These are phyloP conservation scores for Stipa capillata DNA, from an alignment of 176 grass and related monocot genomes.

Conservation along the genomic window DNA sequence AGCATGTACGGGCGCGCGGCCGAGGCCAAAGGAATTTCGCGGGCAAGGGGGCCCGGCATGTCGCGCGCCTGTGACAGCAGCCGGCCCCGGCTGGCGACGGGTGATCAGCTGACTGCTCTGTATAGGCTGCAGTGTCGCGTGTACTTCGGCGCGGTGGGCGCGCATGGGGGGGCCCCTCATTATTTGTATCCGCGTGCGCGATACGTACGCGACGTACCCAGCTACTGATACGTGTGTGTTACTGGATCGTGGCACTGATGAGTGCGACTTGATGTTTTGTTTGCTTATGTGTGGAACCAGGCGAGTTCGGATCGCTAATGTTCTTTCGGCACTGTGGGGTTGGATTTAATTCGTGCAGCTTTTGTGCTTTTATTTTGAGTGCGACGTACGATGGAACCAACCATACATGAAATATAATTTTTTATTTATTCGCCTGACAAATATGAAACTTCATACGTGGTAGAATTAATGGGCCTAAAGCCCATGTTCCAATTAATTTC, in stretches of 20 bases:
- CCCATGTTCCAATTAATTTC: too few species aligned
- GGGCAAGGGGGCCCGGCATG: neutral
- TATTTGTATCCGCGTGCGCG: neutral
- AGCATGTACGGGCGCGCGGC: neutral
- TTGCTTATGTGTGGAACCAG: neutral
- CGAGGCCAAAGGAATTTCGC: neutral
- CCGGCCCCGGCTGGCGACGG: constrained; percentile 1
- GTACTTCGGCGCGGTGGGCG: neutral
- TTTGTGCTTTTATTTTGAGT: neutral
- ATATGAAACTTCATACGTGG: neutral
- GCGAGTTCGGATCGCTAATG: neutral
- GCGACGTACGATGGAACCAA: neutral
- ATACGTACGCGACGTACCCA: neutral
- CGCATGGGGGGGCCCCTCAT: neutral
- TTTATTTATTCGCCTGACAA: neutral
- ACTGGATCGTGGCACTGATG: neutral
- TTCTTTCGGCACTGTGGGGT: neutral
- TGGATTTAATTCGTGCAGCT: neutral
- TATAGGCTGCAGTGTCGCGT: neutral
- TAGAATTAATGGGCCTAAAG: too few species aligned
- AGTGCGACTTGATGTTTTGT: neutral
- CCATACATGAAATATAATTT: neutral
- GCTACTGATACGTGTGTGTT: neutral
- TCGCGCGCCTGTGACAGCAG: neutral
- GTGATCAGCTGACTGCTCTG: neutral